Evolutionary conservation across 805 yeast species (phyloP).

Genomic region (Monosporozyma servazzii): DNA sequence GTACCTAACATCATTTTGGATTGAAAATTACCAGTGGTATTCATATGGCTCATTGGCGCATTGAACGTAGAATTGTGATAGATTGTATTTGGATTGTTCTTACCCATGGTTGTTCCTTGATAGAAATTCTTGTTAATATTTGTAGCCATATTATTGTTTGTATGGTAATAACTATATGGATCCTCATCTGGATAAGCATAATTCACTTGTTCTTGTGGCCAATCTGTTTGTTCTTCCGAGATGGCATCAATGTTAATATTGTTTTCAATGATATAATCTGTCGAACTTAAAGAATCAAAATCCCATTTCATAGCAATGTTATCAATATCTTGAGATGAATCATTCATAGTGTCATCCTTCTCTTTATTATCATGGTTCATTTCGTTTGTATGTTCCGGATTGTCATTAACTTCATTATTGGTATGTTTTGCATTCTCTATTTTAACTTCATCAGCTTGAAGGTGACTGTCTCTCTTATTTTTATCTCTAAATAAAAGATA

Average conservation of each 20-base stretch:
- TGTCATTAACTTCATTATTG: constrained; percentile 7
- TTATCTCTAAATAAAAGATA: constrained; percentile 71
- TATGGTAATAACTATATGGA: constrained; percentile 19
- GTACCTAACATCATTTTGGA: constrained; percentile 18
- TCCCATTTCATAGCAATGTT: constrained; percentile 68
- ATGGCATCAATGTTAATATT: constrained; percentile 42
- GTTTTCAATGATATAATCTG: constrained; percentile 65
- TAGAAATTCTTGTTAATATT: constrained; percentile 11
- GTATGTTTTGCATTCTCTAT: constrained; percentile 35
- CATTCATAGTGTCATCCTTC: constrained; percentile 3
- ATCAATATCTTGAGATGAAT: constrained; percentile 13
- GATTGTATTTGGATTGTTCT: constrained; percentile 15
- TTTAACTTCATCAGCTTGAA: constrained; percentile 37
- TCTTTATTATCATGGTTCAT: constrained; percentile 3
- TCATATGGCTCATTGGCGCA: constrained; percentile 17
- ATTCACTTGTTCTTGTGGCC: constrained; percentile 23
- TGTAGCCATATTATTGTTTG: constrained; percentile 10
- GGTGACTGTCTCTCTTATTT: constrained; percentile 42
- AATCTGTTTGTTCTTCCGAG: constrained; percentile 23
- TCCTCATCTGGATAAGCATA: constrained; percentile 30
- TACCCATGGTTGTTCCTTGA: constrained; percentile 28
- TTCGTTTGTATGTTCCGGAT: neutral
- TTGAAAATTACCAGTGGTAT: constrained; percentile 13
- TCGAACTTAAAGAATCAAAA: constrained; percentile 70
- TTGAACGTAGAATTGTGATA: constrained; percentile 24